Base-by-base conservation (phyloP, 2,329 filamentous ascomycete genomes). In the Fusarium torreyae region DNA sequence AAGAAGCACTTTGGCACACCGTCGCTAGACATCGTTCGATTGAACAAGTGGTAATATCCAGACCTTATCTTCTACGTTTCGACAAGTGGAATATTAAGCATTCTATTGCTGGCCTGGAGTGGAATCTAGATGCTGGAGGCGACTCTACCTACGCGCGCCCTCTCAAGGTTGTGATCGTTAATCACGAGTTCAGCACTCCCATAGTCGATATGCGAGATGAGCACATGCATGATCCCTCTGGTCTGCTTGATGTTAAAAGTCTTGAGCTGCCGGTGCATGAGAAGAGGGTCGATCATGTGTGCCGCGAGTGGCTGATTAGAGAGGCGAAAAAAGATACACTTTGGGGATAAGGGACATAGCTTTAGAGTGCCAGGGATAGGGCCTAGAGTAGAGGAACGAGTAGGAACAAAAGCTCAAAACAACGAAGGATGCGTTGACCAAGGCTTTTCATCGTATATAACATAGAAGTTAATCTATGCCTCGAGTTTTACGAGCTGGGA, bases 1-100 rank as follows among this genome's bases (percentile, higher is more conserved):
- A 69, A 14, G 53, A 59, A 15, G 36, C 18, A 5, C 65, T 70
- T 14, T 70, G 68, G 68, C 28, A 33, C 18, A 68, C 68, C 2
- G 20, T 70, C 1, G 56, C 68, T 6, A 63, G 39, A 20, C 42
- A 45, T 10, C 65, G 52, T 10, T 45, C 44, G 2, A 44, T 70
- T 3, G 48, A 62, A 13, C 46, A 66, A 5, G 18, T 70, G 3
- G 55, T 70, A 0, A 33, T 70, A 3, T 40, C 55, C 5, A 56
- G 65, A 14, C 68, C 68, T 0, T 65, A 57, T 17, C 24, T 70
- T 2, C 39, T 66, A 1, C 60, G 64, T 1, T 28, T 55, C 1
- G 39, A 71, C 10, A 52, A 26, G 7, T 69, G 64, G 68, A 71
- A 70, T 5, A 40, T 70, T 10, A 70, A 70, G 26, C 40, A 51